These are phyloP conservation scores for Myriosclerotinia duriaeana DNA, from an alignment of 2,329 filamentous ascomycete species.

Conservation along the genomic window DNA sequence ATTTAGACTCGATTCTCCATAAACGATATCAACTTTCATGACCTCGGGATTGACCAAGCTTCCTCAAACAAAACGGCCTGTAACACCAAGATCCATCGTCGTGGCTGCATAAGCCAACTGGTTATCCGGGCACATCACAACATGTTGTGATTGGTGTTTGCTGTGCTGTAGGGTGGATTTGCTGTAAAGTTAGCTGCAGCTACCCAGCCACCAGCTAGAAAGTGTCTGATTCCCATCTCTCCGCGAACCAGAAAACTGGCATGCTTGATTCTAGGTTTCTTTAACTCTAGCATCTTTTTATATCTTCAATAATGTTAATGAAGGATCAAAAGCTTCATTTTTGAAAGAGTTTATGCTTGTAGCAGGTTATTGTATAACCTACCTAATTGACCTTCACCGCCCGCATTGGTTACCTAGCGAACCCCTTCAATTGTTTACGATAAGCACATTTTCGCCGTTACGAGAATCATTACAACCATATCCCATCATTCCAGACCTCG, in stretches of 20 bases:
- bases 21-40: no score
- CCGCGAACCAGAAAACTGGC: constrained; percentile 20
- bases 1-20: no score
- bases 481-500: constrained; percentile 11
- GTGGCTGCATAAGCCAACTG: constrained; percentile 3
- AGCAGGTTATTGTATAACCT: background rate
- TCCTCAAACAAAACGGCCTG: no score
- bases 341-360: background rate
- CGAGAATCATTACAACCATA: constrained; percentile 11
- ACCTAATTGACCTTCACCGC: background rate
- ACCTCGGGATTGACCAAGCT: no score
- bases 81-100: background rate
- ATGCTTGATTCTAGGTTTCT: constrained; percentile 16
- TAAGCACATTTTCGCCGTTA: constrained; percentile 19
- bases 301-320: background rate
- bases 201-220: constrained; percentile 22
- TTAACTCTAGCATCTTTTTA: background rate
- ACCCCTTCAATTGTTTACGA: constrained; percentile 20
- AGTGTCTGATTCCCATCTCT: constrained; percentile 19
- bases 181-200: constrained; percentile 18
- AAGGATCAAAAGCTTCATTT: constrained; percentile 23
- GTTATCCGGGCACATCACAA: constrained; percentile 1
- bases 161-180: constrained; percentile 6
- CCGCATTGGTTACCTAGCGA: constrained; percentile 22
- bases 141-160: constrained; percentile 12